Conservation (phyloP, 495 filamentous ascomycete genomes). For the Lasiosphaeria miniovina region DNA sequence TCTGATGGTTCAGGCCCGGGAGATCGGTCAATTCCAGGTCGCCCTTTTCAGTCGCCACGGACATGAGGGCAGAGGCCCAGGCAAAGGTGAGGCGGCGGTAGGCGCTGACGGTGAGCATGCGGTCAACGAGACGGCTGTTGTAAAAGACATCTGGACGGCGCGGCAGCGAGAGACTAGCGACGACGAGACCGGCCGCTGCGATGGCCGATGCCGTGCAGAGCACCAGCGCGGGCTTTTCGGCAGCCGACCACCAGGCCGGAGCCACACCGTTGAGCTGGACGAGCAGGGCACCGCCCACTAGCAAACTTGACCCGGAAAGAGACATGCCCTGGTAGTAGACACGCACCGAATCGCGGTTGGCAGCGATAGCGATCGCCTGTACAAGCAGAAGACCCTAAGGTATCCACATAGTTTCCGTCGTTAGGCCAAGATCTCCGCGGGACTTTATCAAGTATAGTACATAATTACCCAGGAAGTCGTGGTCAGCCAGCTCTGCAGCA, state of each 20-base stretch:
- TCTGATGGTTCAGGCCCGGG: constrained; percentile 46
- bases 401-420: constrained; percentile 6
- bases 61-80: constrained; percentile 55
- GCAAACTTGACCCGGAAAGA: constrained; percentile 34
- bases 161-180: constrained; percentile 47
- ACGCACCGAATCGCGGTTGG: constrained; percentile 37
- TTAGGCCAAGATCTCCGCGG: not conserved
- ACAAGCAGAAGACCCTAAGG: constrained; percentile 35
- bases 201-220: constrained; percentile 33
- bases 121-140: constrained; percentile 56
- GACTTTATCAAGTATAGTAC: constrained; percentile 9
- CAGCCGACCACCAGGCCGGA: constrained; percentile 4
- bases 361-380: constrained; percentile 38
- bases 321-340: constrained; percentile 41
- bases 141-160: constrained; percentile 62
- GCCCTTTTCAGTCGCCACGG: constrained; percentile 46
- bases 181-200: constrained; percentile 26
- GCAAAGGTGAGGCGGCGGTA: constrained; percentile 57
- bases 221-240: constrained; percentile 9
- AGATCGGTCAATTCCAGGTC: constrained; percentile 55
- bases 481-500: constrained; percentile 40
- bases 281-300: constrained; percentile 31
- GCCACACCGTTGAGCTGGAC: constrained; percentile 28
- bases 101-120: constrained; percentile 53
- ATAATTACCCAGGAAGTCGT: constrained; percentile 41